Conservation (phyloP, 2,329 filamentous ascomycete genomes). For the Eutypella sp. region DNA sequence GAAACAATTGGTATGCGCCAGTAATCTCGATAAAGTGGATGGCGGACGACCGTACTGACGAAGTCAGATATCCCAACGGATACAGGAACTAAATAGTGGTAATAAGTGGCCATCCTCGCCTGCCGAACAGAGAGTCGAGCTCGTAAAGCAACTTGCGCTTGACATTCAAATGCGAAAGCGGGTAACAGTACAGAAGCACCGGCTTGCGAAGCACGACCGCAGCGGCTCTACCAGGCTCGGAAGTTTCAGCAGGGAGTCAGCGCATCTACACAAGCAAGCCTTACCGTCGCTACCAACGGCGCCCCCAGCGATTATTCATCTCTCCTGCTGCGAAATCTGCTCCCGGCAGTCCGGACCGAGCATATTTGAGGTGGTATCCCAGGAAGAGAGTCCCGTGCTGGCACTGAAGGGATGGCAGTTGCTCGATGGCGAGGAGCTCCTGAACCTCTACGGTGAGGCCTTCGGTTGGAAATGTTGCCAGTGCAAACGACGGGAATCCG, state of each 20-base stretch:
- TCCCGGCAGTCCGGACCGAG: slow-evolving; percentile 12
- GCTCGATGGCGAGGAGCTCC: slow-evolving; percentile 10
- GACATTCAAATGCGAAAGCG: slow-evolving; percentile 14
- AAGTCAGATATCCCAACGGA: slow-evolving; percentile 7
- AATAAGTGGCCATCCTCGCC: slow-evolving; percentile 11
- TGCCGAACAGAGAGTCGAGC: slow-evolving; percentile 7
- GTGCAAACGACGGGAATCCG: slow-evolving; percentile 9
- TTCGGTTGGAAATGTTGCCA: slow-evolving; percentile 15
- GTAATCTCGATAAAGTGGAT: slow-evolving; percentile 8
- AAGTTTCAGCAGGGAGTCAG: slow-evolving; percentile 11
- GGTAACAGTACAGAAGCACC: slow-evolving; percentile 11
- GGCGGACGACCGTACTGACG: too few species aligned
- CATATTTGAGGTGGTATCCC: slow-evolving; percentile 15
- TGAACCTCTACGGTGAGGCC: slow-evolving; percentile 14
- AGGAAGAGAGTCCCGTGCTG: slow-evolving; percentile 15
- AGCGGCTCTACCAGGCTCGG: slow-evolving; percentile 6
- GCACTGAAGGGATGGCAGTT: slow-evolving; percentile 12
- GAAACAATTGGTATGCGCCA: slow-evolving; percentile 11
- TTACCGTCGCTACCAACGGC: slow-evolving; percentile 1
- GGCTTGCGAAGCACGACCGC: slow-evolving; percentile 8
- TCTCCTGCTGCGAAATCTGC: slow-evolving; percentile 13
- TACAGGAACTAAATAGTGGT: slow-evolving; percentile 4
- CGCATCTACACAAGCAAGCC: slow-evolving; percentile 12
- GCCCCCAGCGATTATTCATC: too few species aligned
- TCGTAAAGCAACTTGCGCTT: slow-evolving; percentile 13